Base-by-base conservation (phyloP, 768 basidiomycete species). In the Rhizopogon roseolus region DNA sequence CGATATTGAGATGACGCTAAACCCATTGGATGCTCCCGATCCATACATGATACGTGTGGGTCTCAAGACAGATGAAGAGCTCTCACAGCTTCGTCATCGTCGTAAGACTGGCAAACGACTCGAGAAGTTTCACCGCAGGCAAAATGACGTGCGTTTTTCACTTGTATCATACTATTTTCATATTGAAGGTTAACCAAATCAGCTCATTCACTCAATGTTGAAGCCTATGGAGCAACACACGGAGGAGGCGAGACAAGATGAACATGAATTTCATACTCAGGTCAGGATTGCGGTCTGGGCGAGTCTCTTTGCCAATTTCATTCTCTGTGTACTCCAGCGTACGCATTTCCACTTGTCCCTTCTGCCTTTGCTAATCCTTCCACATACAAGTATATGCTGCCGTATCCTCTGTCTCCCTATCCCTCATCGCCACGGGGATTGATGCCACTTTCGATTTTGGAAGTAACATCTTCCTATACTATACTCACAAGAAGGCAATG, bases 191-290 rank as follows among this genome's bases (percentile, higher is more conserved):
- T 36, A 34, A 36, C 16, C 5, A 8, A 22, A 17, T 41, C 62
- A 96, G 89, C 86, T 94, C 55, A 96, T 98, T 57, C 66, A 72
- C n/a, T 80, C 82, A n/a, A 71, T 98, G 56, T 79, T 98, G 34
- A 97, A 96, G 69, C 82, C 93, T 1, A 88, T 98, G 82, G 89
- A 93, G 36, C 85, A 87, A 34, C 90, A 94, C 63, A 92, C 92
- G 0, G 80, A 82, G 49, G 91, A 96, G 61, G 93, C 93, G 14
- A 80, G 76, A 55, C 76, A 78, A 11, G 82, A 85, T 32, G 87
- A 86, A 65, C 81, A 86, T 36, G 76, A 78, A 29, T 75, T 79
- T 37, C 85, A 88, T 17, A 17, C 40, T 10, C 57, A 95, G 90
- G 84, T 98, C 58, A 90, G 88, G 71, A 87, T 95, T 42, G 96